phyloP scores from a whole-genome alignment of 306 rosid genomes.

The Cucurbita moschata region DNA sequence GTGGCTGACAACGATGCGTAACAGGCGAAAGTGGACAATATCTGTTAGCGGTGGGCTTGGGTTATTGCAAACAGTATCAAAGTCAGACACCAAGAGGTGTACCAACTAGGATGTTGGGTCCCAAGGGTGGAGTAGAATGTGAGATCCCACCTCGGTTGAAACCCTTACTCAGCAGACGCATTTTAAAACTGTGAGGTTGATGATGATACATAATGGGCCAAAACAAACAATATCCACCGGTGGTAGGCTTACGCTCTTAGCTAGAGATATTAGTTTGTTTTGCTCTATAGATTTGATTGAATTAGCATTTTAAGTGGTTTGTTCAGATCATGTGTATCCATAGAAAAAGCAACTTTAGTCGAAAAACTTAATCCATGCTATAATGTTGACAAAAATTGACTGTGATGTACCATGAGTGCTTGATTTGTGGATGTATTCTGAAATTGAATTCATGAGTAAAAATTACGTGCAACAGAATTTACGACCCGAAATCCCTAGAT shows the following conservation, averaged over 20 bases:
- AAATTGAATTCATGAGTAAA: background rate
- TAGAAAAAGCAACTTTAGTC: background rate
- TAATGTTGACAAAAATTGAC: background rate
- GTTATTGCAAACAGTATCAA: no score
- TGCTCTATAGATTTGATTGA: background rate
- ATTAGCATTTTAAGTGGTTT: background rate
- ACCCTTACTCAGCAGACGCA: no score
- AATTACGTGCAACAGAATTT: slow-evolving; percentile 35
- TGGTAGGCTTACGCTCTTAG: background rate
- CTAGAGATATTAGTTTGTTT: background rate
- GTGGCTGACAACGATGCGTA: no score
- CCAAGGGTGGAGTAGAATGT: no score
- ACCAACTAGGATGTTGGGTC: no score
- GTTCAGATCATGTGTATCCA: background rate
- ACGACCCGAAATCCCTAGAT: slow-evolving; percentile 70
- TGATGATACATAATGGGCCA: no score
- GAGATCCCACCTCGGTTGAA: no score
- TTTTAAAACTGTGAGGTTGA: no score
- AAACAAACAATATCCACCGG: fast-evolving
- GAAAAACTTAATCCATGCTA: background rate
- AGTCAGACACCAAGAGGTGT: no score
- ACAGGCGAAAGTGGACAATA: no score
- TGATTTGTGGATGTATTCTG: background rate
- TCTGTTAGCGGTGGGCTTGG: no score
- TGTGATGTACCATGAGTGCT: no score